phyloP scores from a whole-genome alignment of 2,329 filamentous ascomycete genomes.

The Verticillium isaacii region DNA sequence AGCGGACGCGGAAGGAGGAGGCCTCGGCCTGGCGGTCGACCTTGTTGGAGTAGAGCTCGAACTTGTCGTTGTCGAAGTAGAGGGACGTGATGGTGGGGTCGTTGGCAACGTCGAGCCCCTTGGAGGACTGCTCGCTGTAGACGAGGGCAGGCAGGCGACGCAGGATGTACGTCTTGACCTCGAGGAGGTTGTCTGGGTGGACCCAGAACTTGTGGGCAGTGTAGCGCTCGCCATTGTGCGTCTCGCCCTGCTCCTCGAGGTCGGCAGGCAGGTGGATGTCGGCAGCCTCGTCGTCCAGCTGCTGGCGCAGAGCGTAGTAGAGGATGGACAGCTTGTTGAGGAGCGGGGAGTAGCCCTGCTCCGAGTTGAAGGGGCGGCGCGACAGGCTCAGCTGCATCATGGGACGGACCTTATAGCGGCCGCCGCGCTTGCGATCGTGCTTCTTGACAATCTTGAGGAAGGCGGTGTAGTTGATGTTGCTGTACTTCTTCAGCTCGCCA shows the following conservation, averaged over 20 bases:
- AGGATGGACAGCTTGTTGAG: slow-evolving; percentile 89
- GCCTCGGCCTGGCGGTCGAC: slow-evolving; percentile 65
- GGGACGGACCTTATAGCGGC: slow-evolving; percentile 81
- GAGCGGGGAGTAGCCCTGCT: slow-evolving; percentile 80
- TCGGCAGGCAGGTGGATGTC: slow-evolving; percentile 34
- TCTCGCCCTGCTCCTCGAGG: slow-evolving; percentile 48
- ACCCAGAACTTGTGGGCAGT: slow-evolving; percentile 96
- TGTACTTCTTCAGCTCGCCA: slow-evolving; percentile 91
- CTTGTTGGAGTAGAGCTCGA: slow-evolving; percentile 83
- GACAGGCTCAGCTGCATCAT: slow-evolving; percentile 86
- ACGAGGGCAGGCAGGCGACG: slow-evolving; percentile 86
- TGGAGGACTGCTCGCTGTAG: slow-evolving; percentile 83
- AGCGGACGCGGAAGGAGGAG: slow-evolving; percentile 79
- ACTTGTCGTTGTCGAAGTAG: slow-evolving; percentile 88
- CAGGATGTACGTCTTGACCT: slow-evolving; percentile 94
- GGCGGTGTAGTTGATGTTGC: slow-evolving; percentile 93
- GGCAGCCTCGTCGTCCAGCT: slow-evolving; percentile 54
- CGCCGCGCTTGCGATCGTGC: slow-evolving; percentile 88
- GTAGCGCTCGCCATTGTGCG: slow-evolving; percentile 66
- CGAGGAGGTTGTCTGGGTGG: slow-evolving; percentile 88
- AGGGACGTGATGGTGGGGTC: slow-evolving; percentile 93
- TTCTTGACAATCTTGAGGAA: slow-evolving; percentile 99
- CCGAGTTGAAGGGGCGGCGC: slow-evolving; percentile 90
- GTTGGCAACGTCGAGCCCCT: slow-evolving; percentile 72
- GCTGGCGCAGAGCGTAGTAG: slow-evolving; percentile 90